Evolutionary conservation across 106 monocot genomes (phyloP), one percentile per base, ranked within the genome.

Genomic region (Phalaenopsis equestris): DNA sequence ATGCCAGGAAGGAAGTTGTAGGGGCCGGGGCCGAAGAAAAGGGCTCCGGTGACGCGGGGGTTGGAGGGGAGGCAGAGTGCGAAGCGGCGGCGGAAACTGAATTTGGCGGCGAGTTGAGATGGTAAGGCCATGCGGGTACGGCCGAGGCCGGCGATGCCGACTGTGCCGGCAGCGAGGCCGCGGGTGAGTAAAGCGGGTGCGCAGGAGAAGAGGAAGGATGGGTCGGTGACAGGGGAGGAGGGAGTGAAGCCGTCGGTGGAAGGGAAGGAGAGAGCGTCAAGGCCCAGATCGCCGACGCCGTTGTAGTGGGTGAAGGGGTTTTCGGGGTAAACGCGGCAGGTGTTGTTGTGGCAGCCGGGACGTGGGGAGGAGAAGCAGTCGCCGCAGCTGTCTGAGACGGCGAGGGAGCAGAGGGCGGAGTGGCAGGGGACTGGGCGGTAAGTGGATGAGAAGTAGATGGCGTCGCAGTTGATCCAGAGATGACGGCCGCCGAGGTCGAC

Each of bases 21-120:
- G 6, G 93, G 93, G 48, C 80, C 85, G 76, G 81, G 85, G 65
- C 95, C 95, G 72, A 93, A 86, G 92, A 95, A 90, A 19, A 89
- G 76, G 48, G 85, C 87, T 41, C 93, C 93, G 49, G 67, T 76
- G 4, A 64, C 14, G 4, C 80, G 49, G 4, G 68, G 12, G 0
- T 82, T 56, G 19, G 85, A 64, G 1, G 89, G 46, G 64, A 93
- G 91, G 77, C 93, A 93, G 38, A 91, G 24, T 0, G 93, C 93
- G 78, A 93, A 93, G 74, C 78, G 82, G 19, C 80, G 87, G 18
- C 65, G 81, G 76, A 91, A 79, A 56, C 86, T 58, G 82, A 89
- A 85, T 5, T 77, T 24, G 15, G 78, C 84, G 5, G 93, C 81
- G 58, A 93, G 84, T 81, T 91, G 91, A 6, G 80, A 42, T 8